phyloP scores from a whole-genome alignment of 2,329 filamentous ascomycete species.

The Pseudogymnoascus sp. region DNA sequence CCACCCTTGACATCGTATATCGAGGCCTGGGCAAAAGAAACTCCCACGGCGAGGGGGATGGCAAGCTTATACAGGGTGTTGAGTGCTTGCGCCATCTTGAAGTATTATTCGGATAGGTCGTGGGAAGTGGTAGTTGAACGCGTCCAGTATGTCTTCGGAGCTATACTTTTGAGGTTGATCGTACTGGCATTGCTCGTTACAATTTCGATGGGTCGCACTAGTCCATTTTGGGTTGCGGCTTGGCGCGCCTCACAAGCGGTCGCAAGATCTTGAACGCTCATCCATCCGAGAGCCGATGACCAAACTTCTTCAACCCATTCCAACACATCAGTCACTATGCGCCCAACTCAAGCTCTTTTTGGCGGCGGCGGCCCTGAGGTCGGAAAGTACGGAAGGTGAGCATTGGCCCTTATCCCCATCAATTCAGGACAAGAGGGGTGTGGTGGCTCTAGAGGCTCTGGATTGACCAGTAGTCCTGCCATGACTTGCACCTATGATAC shows the following conservation, averaged over 20 bases:
- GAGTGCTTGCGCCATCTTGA: conserved; percentile 43
- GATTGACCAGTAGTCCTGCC: background rate
- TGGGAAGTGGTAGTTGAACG: conserved; percentile 2
- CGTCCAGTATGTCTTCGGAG: conserved; percentile 1
- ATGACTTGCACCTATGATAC: background rate
- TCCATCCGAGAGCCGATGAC: conserved; percentile 15
- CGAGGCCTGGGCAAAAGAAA: conserved; percentile 62
- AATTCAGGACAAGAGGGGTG: background rate
- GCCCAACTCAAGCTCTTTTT: conserved; percentile 26
- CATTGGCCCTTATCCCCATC: conserved; percentile 10
- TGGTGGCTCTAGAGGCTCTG: background rate
- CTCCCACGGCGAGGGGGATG: conserved; percentile 62
- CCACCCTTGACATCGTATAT: conserved; percentile 97
- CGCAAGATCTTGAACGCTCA: conserved; percentile 11
- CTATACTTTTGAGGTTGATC: conserved; percentile 10
- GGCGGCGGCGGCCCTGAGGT: conserved; percentile 24
- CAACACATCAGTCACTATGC: conserved; percentile 24
- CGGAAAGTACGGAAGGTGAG: conserved; percentile 30
- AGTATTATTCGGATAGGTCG: background rate
- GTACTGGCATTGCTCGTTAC: conserved; percentile 14
- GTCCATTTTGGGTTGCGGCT: conserved; percentile 14
- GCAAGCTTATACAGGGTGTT: conserved; percentile 57
- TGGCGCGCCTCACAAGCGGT: conserved; percentile 16
- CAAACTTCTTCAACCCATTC: conserved; percentile 13
- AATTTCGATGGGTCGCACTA: conserved; percentile 25